Conservation (phyloP, 2,329 filamentous ascomycete genomes). For the Fusarium gaditjirri region DNA sequence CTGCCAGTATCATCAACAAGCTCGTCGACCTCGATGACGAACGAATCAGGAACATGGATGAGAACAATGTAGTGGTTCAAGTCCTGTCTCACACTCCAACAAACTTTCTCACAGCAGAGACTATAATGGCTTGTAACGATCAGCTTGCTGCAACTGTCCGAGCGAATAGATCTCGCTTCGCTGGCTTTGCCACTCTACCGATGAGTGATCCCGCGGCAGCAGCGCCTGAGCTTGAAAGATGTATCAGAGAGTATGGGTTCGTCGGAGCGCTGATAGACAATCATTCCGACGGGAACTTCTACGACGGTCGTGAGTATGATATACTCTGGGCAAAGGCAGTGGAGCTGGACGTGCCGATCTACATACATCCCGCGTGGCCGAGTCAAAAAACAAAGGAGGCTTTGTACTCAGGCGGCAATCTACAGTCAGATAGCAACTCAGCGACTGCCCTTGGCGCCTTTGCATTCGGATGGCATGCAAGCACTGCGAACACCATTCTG, state of each 20-base stretch:
- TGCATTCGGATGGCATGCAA: not conserved
- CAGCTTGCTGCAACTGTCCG: not conserved
- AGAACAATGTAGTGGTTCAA: not conserved
- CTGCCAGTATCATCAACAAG: not conserved
- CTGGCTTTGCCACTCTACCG: not conserved
- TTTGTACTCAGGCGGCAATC: not conserved
- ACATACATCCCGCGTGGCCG: not conserved
- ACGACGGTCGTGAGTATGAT: not conserved
- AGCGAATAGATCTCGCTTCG: not conserved
- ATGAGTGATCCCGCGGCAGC: not conserved
- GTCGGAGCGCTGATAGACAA: not conserved
- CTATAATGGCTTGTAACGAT: not conserved
- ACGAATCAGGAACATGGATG: not conserved
- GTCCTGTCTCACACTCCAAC: not conserved
- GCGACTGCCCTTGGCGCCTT: not conserved
- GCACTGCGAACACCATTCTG: not conserved
- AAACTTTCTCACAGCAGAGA: not conserved
- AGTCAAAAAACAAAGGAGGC: not conserved
- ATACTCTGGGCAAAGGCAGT: not conserved
- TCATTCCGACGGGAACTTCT: not conserved
- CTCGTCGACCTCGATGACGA: not conserved
- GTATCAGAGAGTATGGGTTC: not conserved
- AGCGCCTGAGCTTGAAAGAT: not conserved
- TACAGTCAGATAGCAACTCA: not conserved
- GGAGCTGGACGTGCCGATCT: not conserved